Evolutionary conservation across 2,329 filamentous ascomycete species (phyloP), one percentile per base, ranked within the genome.

Genomic region (Fusarium duplospermum): DNA sequence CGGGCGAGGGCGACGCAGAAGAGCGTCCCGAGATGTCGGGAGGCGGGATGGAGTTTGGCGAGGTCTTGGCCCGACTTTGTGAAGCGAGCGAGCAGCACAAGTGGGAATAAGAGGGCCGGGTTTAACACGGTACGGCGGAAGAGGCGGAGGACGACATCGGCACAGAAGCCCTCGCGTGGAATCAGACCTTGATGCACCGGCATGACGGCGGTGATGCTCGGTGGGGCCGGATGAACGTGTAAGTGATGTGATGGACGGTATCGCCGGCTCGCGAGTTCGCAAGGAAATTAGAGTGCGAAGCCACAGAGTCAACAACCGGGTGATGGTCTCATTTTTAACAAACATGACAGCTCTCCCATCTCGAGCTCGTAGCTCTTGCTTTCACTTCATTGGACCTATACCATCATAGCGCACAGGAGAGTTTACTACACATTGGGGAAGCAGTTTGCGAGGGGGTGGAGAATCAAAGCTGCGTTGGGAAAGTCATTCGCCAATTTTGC

Each of bases 71-170:
- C 92, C 73, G 86, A 86, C 74, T 88, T 85, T n/a, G 91, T 93
- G 83, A 89, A 92, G 31, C 88, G 87, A 10, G 89, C 88, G 24
- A 91, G 84, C 6, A 93, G 86, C 52, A 93, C 77, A 27, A 94
- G 84, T 1, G 92, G 89, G 14, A 94, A 82, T 0, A 92, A 87
- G 22, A 93, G 82, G 42, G 86, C 84, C 2, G 93, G 92, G 77
- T 93, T 93, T 68, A 94, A 83, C 8, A 88, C 85, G 0, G 91
- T 94, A 63, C 85, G 84, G 71, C 88, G 87, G 73, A 94, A 79
- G 45, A 92, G 78, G 42, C 86, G 85, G 38, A 87, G 82, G 68
- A 93, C 72, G 14, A 91, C 89, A 78, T 93, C 92, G 68, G 85
- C 85, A 38, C 87, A 89, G 78, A 93, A 87, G 56, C 88, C 88